Evolutionary conservation across 108 stramenopile species (phyloP).

Genomic region (Licmophora abbreviata): DNA sequence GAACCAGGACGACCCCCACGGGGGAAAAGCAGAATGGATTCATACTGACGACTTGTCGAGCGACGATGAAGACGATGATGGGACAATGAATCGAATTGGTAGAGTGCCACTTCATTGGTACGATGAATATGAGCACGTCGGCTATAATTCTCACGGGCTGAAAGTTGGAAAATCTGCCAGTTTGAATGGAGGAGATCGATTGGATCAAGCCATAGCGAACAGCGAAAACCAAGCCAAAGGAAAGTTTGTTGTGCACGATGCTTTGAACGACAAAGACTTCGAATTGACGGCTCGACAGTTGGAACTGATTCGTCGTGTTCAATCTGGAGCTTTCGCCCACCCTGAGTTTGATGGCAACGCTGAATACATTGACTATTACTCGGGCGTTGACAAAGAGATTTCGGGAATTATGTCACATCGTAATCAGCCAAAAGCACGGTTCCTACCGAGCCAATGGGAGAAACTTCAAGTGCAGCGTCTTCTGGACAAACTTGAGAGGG

Average conservation of each 20-base stretch:
- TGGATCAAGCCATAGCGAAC: constrained; percentile 66
- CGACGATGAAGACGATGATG: constrained; percentile 93
- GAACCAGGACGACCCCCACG: background rate
- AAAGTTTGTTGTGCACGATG: constrained; percentile 90
- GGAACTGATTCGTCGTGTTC: constrained; percentile 89
- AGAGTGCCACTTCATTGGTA: constrained; percentile 98
- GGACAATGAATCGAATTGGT: constrained; percentile 85
- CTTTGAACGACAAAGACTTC: constrained; percentile 87
- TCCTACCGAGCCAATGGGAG: constrained; percentile 87
- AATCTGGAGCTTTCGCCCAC: constrained; percentile 92
- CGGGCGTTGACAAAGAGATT: constrained; percentile 73
- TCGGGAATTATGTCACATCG: constrained; percentile 70
- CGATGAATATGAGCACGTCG: constrained; percentile 94
- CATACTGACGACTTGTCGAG: constrained; percentile 94
- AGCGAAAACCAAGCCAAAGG: constrained; percentile 58
- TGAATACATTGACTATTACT: constrained; percentile 92
- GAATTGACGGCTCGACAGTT: constrained; percentile 84
- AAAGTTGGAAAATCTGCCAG: constrained; percentile 74
- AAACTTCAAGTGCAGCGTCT: constrained; percentile 79
- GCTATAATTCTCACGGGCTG: constrained; percentile 87
- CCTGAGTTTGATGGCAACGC: constrained; percentile 90
- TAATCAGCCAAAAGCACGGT: constrained; percentile 69
- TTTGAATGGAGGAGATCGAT: constrained; percentile 36
- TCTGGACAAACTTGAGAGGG: constrained; percentile 82
- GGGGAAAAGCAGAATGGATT: constrained; percentile 42